phyloP scores from a whole-genome alignment of 306 rosid genomes.

The Quercus gilva region DNA sequence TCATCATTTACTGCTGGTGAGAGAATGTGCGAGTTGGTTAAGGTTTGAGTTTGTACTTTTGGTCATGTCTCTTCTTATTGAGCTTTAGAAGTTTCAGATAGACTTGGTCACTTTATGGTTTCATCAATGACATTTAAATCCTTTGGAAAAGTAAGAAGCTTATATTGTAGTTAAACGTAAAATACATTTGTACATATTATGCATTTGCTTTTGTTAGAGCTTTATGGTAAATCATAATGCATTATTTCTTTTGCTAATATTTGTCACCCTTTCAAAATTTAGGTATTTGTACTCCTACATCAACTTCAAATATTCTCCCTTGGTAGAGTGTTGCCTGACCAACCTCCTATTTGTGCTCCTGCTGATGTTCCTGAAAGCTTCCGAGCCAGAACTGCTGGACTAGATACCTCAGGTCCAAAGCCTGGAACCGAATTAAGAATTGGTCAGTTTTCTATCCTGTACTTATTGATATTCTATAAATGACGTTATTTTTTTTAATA shows the following conservation, averaged over 20 bases:
- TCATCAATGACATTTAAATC: background rate
- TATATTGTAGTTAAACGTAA: background rate
- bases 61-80: background rate
- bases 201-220: background rate
- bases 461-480: background rate
- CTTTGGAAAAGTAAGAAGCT: background rate
- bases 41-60: slow-evolving; percentile 51
- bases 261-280: slow-evolving; percentile 15
- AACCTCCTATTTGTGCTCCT: slow-evolving; percentile 60
- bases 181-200: background rate
- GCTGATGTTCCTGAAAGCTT: slow-evolving; percentile 42
- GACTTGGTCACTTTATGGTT: background rate
- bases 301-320: slow-evolving; percentile 83
- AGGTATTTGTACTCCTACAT: slow-evolving; percentile 86
- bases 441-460: slow-evolving; percentile 58
- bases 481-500: background rate
- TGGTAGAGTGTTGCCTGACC: slow-evolving; percentile 76
- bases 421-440: slow-evolving; percentile 72
- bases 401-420: slow-evolving; percentile 65
- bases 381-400: slow-evolving; percentile 57
- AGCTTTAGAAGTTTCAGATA: background rate
- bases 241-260: slow-evolving; percentile 1
- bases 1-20: slow-evolving; percentile 77
- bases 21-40: slow-evolving; percentile 83
- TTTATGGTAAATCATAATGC: background rate